Conservation (phyloP, 495 filamentous ascomycete species). For the Parathielavia appendiculata region DNA sequence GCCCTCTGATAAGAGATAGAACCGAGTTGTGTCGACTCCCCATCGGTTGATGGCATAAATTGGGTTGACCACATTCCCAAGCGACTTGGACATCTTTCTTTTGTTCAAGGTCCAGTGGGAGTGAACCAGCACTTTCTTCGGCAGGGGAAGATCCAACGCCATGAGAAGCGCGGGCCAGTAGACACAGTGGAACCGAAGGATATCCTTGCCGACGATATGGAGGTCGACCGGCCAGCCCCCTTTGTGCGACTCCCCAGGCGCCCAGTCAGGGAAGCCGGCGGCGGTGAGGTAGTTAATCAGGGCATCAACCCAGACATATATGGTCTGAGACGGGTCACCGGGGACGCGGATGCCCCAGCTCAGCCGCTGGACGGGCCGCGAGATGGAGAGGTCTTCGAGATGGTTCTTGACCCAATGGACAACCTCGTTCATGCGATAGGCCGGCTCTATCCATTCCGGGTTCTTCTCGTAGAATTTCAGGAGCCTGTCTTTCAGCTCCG, state of each 20-base stretch:
- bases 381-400: constrained; percentile 82
- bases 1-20: constrained; percentile 75
- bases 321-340: constrained; percentile 76
- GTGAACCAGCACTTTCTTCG: constrained; percentile 77
- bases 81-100: constrained; percentile 92
- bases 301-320: constrained; percentile 98
- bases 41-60: constrained; percentile 88
- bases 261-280: constrained; percentile 73
- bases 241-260: constrained; percentile 49
- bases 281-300: constrained; percentile 89
- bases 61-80: constrained; percentile 91
- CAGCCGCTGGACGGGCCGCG: constrained; percentile 70
- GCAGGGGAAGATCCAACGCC: constrained; percentile 77
- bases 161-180: constrained; percentile 98
- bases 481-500: constrained; percentile 66
- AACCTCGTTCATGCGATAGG: constrained; percentile 60
- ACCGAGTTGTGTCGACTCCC: constrained; percentile 81
- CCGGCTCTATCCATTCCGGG: constrained; percentile 64
- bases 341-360: constrained; percentile 90
- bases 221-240: constrained; percentile 85
- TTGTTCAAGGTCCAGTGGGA: constrained; percentile 90
- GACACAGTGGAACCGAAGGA: constrained; percentile 89
- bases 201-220: constrained; percentile 94
- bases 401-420: constrained; percentile 62
- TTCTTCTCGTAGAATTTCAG: constrained; percentile 73